phyloP scores from a whole-genome alignment of 169 alveolate species.

The Plasmodium cynomolgi region DNA sequence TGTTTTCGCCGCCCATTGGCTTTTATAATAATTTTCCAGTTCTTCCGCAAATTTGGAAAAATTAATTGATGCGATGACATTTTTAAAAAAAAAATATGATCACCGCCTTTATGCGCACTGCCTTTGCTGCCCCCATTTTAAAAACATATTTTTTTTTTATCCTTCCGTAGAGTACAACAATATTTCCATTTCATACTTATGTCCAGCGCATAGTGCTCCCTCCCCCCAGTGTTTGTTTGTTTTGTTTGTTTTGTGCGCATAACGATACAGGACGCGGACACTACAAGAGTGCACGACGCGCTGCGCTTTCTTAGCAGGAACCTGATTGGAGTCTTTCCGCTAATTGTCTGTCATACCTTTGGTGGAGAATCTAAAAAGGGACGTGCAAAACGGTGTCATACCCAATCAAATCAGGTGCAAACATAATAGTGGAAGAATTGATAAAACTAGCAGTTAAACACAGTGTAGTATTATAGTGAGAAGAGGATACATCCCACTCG shows the following conservation, averaged over 20 bases:
- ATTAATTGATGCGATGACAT: not conserved
- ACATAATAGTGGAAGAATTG: not conserved
- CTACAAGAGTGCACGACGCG: not conserved
- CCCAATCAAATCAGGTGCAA: not conserved
- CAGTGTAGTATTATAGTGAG: not conserved
- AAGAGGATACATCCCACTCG: not conserved
- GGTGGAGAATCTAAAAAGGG: not conserved
- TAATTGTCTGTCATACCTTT: not conserved
- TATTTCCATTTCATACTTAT: not conserved
- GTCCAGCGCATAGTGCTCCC: not conserved
- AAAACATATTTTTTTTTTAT: not conserved
- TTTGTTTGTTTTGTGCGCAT: not conserved
- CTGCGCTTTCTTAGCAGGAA: not conserved
- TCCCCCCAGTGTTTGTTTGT: not conserved
- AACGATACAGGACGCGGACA: not conserved
- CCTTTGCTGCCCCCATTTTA: not conserved
- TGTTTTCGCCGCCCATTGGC: constrained; percentile 1
- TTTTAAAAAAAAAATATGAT: not conserved
- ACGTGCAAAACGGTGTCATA: not conserved
- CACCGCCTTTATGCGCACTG: not conserved
- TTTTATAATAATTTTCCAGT: not conserved
- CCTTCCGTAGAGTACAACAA: not conserved
- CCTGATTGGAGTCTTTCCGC: not conserved
- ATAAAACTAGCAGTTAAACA: not conserved
- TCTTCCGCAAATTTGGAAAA: not conserved